Evolutionary conservation across 1,139 yeast genomes (phyloP), one percentile per base, ranked within the genome.

Genomic region (Petasospora fabianii): DNA sequence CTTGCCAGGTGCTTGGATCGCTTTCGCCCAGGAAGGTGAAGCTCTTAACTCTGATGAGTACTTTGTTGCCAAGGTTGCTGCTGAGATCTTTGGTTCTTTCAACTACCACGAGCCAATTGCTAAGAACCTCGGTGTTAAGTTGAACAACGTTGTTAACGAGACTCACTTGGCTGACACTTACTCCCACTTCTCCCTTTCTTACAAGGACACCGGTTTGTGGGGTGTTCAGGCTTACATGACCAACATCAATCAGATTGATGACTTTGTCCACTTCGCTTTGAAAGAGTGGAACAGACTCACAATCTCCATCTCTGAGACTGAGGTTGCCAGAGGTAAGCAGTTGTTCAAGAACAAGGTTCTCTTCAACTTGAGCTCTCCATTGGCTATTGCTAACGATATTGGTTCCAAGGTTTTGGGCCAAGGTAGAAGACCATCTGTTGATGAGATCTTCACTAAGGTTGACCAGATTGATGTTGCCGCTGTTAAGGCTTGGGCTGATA

Each of bases 231-330:
- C 85, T 48, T 79, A 75, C 59, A 71, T 80, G 50, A 68, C 81
- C 44, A 77, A 81, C 65, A 60, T 79, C 50, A 64, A 53, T 35
- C 67, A 69, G 54, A 65, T 84, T 53, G 94, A 84, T 64, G 95
- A 84, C 59, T 75, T 83, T 51, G 71, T 77, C 48, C 95, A 84
- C 66, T 84, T 84, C 67, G 71, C 85, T 46, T 71, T 83, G 65
- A 84, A 82, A 68, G 84, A 83, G 72, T 84, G 94, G 94, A 83
- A 83, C 73, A 79, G 92, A 73, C 75, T 83, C 64, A 73, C 88
- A 20, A 68, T 80, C 51, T 80, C 90, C 19, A 69, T 84, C 58
- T 73, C 87, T 50, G 86, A 81, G 53, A 76, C 84, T 42, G 94
- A 84, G 69, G 78, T 84, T 54, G 78, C 80, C 51, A 76, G 87